Base-by-base conservation (phyloP, 192 early-diverging fungal species). In the Backusella morwellensis region DNA sequence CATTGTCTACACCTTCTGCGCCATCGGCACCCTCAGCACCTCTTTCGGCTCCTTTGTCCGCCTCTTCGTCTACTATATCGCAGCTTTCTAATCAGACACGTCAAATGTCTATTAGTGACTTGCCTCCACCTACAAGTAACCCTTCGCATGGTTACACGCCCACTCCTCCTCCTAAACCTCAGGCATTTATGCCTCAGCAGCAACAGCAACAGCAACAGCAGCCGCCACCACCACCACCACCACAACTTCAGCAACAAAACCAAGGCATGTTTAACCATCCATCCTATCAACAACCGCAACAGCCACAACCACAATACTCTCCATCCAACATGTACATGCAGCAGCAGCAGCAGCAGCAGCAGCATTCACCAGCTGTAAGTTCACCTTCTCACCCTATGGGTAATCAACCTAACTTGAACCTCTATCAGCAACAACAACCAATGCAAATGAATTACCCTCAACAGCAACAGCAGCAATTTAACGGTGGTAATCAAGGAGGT, bases 71-170 rank as follows among this genome's bases (percentile, higher is more conserved):
- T 26, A 29, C 23, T 29, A 26, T 63, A 3, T 66, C 74, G 35
- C 85, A 86, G 38, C 56, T 79, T 21, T 68, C 83, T 26, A 47
- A 75, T n/a, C 78, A 71, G 36, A 75, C 76, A 26, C 77, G 77
- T 41, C 81, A 77, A 36, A 47, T 77, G 23, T 66, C 74, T n/a
- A 69, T 80, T n/a, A 63, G 17, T 75, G 66, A 78, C 34, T 68
- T 69, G 8, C 71, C 77, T 17, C 69, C 52, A 63, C 83, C 35
- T 66, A 63, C 54, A 1, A 68, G 32, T 34, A 66, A 35, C 15
- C 83, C 70, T 15, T 68, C 72, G 15, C 26, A 29, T 34, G 70
- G 70, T 32, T 71, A 47, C 7, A 71, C 70, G 6, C 70, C 70
- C 44, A 38, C 70, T 34, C 70, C 70, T 71, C 70, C 70, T 26